Evolutionary conservation across 1,284 basidiomycete species (phyloP).

Genomic region (Pseudozyma pruni): DNA sequence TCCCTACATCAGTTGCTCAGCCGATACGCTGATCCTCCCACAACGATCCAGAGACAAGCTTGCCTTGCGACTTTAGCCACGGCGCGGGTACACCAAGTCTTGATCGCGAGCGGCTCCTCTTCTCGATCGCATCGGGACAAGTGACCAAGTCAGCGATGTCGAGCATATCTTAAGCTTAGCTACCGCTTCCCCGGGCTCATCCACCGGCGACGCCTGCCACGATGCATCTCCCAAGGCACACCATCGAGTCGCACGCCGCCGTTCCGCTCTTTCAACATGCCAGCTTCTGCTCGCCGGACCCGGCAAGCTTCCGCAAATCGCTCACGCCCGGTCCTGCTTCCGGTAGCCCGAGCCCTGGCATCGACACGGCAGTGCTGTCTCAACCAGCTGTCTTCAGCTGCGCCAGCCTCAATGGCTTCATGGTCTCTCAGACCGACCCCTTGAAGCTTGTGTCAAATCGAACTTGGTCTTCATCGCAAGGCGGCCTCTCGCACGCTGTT

Average conservation of each 20-base stretch:
- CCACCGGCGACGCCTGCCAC: background rate
- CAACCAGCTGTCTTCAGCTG: constrained; percentile 55
- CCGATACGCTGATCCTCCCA: no score
- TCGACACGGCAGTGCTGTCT: constrained; percentile 1
- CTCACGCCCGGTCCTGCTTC: background rate
- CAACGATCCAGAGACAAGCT: no score
- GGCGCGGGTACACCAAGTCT: background rate
- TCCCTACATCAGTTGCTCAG: background rate
- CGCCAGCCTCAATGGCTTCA: constrained; percentile 56
- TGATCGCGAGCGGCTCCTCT: background rate
- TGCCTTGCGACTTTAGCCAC: no score
- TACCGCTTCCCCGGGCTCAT: constrained; percentile 8
- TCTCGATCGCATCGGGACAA: constrained; percentile 1
- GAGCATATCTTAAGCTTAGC: background rate
- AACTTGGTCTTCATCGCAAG: constrained; percentile 49
- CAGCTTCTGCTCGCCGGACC: constrained; percentile 40
- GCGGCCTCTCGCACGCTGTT: constrained; percentile 49
- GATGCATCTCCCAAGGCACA: constrained; percentile 59
- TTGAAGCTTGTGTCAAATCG: constrained; percentile 44
- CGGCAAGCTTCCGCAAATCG: background rate
- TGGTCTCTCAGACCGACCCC: constrained; percentile 52
- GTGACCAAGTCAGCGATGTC: constrained; percentile 12
- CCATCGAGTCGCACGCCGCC: constrained; percentile 49
- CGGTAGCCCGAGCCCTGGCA: no score
- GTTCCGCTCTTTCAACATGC: constrained; percentile 50